Evolutionary conservation across 1,139 yeast species (phyloP), one percentile per base, ranked within the genome.

Genomic region (Ogataea hybrid): DNA sequence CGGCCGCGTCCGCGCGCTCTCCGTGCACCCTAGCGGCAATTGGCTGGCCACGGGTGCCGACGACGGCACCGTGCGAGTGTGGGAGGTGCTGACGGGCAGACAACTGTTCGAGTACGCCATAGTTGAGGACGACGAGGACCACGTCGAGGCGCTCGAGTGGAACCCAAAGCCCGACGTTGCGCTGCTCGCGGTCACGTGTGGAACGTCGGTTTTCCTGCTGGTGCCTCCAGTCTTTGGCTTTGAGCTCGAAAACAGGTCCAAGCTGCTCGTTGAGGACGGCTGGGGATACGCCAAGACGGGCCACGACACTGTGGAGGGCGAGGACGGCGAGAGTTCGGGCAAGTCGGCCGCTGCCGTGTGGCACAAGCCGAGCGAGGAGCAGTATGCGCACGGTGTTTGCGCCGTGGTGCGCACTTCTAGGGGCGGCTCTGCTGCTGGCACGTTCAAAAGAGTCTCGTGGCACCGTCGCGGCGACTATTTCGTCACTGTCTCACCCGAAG

Each of bases 1-100:
- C 32, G 95, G 84, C 37, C 83, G 83, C 57, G 82, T 94, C 40
- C 81, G 98, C 64, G 73, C 94, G 3, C 63, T 92, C 32, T 79
- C 92, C 10, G 76, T 90, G 39, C 96, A 92, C 62, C 95, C 96
- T 40, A 75, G 81, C 39, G 99, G 98, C 7, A 73, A 85, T 56
- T 92, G 96, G 92, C 71, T 92, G 50, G 98, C 98, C 17, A 92
- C 98, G 8, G 98, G 97, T 43, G 86, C 96, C 20, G 98, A 92
- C 62, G 99, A 92, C 63, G 97, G 97, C 39, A 77, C 90, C 20
- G 89, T 92, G n/a, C 76, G 96, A 56, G 75, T 92, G 15, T 92
- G 98, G 98, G 99, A 94, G 68, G 80, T 89, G 12, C 71, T 89
- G 46, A 88, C 97, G 5, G 99, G 98, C 37, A 81, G 98, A 67